A percentile compares a stretch with the other conserved stretches of the same genome.
These are phyloP conservation scores for Guillardia theta DNA, from an alignment of 78 protist species.

Conservation along the genomic window DNA sequence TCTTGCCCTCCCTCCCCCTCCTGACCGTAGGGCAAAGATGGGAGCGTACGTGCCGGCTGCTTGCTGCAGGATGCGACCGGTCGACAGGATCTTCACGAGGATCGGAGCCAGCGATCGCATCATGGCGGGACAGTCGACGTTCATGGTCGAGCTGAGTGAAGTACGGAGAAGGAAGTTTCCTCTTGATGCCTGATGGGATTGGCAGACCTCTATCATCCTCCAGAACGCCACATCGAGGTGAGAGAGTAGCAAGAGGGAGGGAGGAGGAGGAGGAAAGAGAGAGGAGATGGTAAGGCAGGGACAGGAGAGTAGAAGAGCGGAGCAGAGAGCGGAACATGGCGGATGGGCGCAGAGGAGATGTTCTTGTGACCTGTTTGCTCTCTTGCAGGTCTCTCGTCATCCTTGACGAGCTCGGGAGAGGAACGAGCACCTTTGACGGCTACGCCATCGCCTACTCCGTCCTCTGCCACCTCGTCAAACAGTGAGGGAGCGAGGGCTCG, in stretches of 20 bases:
- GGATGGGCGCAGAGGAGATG: too few species aligned
- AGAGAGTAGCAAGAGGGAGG: too few species aligned
- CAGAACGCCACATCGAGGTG: constrained; percentile 54
- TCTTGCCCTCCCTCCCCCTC: neutral
- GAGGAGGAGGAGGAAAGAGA: constrained; percentile 48
- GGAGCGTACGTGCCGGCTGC: constrained; percentile 87
- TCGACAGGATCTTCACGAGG: constrained; percentile 95
- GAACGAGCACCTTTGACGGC: constrained; percentile 93
- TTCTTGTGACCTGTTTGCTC: too few species aligned
- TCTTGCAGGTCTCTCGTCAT: constrained; percentile 93
- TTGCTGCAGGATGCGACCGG: constrained; percentile 73
- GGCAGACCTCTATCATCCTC: neutral
- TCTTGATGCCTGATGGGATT: neutral
- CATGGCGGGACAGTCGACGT: constrained; percentile 91
- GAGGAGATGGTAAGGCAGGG: too few species aligned
- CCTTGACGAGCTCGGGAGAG: constrained; percentile 96
- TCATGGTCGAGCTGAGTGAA: constrained; percentile 93
- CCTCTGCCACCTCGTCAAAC: neutral
- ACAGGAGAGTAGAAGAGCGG: too few species aligned
- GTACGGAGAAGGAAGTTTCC: neutral
- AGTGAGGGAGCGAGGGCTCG: neutral
- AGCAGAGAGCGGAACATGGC: too few species aligned
- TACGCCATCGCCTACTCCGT: constrained; percentile 38
- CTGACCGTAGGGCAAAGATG: neutral
- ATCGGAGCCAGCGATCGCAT: constrained; percentile 87